Evolutionary conservation across 257 asterid species (phyloP), one percentile per base, ranked within the genome.

Genomic region (Nicotiana attenuata): DNA sequence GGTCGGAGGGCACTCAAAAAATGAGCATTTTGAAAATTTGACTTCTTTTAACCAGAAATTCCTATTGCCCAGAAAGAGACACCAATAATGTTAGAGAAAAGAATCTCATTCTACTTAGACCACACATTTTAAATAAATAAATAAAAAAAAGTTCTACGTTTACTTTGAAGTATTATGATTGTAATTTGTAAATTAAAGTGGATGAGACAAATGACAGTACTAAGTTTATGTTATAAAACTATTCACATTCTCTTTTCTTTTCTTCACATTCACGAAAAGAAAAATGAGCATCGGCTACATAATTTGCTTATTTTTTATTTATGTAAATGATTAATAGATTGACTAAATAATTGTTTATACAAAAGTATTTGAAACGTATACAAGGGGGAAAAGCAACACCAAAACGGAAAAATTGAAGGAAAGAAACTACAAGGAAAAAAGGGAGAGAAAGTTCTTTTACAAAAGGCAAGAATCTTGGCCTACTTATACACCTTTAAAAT

Each of bases 11-110:
- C 78, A 45, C 78, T 73, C 22, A 7, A 52, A 52, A 14, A 3
- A 52, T 52, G 19, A 52, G 57, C 57, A 22, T 73, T 45, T 47
- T 45, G 26, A 5, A 69, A 45, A 73, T 47, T 56, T 73, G 61
- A 73, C 61, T 45, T 71, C 57, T 71, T 71, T 71, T 45, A 41
- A 71, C 35, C 10, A 69, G 11, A 60, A 22, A 14, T 13, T 68
- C 60, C 20, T 73, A 73, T 45, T 45, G 78, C 61, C 78, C 8
- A 73, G 78, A 73, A 47, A 73, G 22, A 73, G 61, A 73, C 78
- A 7, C 35, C 3, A 47, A 73, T 22, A 71, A 41, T 71, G 60
- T 19, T 71, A 13, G n/a, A 41, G 20, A 5, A 71, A 20, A 69
- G 2, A 4, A 4, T 28, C 8, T 20, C 19, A 68, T n/a, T 38